phyloP scores from a whole-genome alignment of 2,329 filamentous ascomycete species.

The Samsoniella hepiali region DNA sequence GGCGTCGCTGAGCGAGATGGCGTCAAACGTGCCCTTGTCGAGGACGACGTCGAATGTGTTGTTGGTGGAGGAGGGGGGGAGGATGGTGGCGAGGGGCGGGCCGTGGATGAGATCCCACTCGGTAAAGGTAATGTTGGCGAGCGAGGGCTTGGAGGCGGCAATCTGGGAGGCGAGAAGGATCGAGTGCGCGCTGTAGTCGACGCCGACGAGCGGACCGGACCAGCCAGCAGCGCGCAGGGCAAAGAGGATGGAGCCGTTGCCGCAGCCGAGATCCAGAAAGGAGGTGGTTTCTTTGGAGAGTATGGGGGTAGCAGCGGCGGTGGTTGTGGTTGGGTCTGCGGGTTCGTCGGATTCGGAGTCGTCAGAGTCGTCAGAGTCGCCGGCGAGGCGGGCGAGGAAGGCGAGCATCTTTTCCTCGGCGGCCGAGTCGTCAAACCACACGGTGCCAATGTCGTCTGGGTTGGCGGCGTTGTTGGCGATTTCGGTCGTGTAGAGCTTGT shows the following conservation, averaged over 20 bases:
- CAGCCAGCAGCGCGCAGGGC: constrained; percentile 66
- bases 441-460: constrained; percentile 76
- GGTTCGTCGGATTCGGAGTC: constrained; percentile 25
- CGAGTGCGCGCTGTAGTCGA: constrained; percentile 80
- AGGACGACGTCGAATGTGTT: constrained; percentile 75
- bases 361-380: constrained; percentile 21
- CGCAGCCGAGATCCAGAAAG: constrained; percentile 86
- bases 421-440: constrained; percentile 94
- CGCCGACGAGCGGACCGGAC: constrained; percentile 69
- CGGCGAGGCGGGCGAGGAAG: constrained; percentile 53
- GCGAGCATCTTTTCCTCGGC: constrained; percentile 77
- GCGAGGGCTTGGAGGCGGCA: constrained; percentile 31
- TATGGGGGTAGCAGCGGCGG: not conserved
- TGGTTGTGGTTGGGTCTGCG: constrained; percentile 18
- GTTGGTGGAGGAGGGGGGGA: constrained; percentile 32
- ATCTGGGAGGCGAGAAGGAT: constrained; percentile 71
- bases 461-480: constrained; percentile 68
- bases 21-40: constrained; percentile 99
- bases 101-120: constrained; percentile 63
- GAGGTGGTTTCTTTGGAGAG: constrained; percentile 39
- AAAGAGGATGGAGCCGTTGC: constrained; percentile 90
- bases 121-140: constrained; percentile 39
- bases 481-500: constrained; percentile 69
- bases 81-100: constrained; percentile 41
- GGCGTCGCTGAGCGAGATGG: constrained; percentile 72